These are phyloP conservation scores for Penicillium sp. DNA, from an alignment of 2,329 filamentous ascomycete species.

Conservation along the genomic window DNA sequence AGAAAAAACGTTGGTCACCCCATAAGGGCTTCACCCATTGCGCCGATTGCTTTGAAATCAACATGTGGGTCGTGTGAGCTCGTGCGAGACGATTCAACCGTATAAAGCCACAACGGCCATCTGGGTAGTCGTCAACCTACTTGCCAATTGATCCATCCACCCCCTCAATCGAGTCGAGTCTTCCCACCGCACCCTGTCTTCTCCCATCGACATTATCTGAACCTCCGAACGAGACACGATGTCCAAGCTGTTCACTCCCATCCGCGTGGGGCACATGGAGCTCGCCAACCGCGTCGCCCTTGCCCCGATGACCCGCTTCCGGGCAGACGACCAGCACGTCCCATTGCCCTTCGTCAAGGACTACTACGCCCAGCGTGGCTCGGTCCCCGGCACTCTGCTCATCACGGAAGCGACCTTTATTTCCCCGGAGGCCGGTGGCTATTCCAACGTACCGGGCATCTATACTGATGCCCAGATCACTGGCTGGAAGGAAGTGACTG, in stretches of 20 bases:
- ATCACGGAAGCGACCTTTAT: conserved; percentile 58
- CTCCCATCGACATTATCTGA: too few relatives aligned
- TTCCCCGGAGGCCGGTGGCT: conserved; percentile 47
- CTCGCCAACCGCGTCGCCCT: conserved; percentile 51
- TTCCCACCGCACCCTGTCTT: too few relatives aligned
- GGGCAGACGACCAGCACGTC: conserved; percentile 49
- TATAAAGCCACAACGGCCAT: too few relatives aligned
- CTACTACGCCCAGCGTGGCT: conserved; percentile 55
- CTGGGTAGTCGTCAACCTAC: too few relatives aligned
- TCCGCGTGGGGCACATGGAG: conserved; percentile 39
- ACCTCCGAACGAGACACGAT: too few relatives aligned
- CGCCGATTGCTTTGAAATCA: too few relatives aligned
- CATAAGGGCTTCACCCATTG: too few relatives aligned
- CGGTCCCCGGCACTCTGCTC: conserved; percentile 54
- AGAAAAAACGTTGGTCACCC: too few relatives aligned
- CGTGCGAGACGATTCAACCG: too few relatives aligned
- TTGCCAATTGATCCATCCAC: too few relatives aligned
- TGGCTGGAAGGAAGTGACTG: conserved; percentile 59
- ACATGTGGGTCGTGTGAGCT: too few relatives aligned
- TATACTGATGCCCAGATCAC: conserved; percentile 55
- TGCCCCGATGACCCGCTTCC: conserved; percentile 56
- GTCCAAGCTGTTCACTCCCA: conserved; percentile 31
- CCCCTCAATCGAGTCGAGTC: too few relatives aligned
- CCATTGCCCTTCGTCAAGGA: conserved; percentile 44
- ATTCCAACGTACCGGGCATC: conserved; percentile 56